Conservation (phyloP, 2,329 filamentous ascomycete species). For the Didymella glomerata region DNA sequence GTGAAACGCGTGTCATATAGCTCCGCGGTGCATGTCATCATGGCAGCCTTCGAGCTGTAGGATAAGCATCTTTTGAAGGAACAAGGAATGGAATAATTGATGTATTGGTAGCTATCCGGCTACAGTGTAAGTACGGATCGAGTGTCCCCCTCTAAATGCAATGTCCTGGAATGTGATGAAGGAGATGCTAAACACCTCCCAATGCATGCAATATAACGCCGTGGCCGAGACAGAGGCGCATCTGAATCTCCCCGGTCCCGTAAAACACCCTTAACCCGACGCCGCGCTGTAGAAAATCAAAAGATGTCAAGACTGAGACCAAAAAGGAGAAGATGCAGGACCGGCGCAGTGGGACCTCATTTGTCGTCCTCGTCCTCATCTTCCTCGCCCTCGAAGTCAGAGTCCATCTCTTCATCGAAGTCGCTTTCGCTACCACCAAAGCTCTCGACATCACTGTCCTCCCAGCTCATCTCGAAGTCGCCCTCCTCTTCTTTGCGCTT, state of each 20-base stretch:
- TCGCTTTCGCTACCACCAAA: constrained; percentile 74
- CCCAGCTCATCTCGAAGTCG: constrained; percentile 62
- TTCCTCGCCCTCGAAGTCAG: constrained; percentile 63
- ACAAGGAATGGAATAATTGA: not conserved
- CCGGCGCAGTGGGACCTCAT: constrained; percentile 9
- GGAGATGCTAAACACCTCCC: constrained; percentile 22
- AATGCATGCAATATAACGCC: constrained; percentile 31
- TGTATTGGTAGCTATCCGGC: not conserved
- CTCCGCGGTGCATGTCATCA: not conserved
- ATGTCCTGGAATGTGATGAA: not conserved
- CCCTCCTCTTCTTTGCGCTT: constrained; percentile 69
- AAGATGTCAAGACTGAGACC: constrained; percentile 9
- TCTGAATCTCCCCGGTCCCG: constrained; percentile 17
- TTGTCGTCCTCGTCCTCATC: constrained; percentile 42
- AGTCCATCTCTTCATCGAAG: constrained; percentile 62
- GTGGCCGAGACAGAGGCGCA: constrained; percentile 3
- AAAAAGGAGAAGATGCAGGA: not conserved
- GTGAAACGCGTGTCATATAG: not conserved
- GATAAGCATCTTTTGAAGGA: no score
- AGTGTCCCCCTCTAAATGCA: constrained; percentile 9
- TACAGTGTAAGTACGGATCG: not conserved
- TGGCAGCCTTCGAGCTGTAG: not conserved
- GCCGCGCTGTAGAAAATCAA: constrained; percentile 34
- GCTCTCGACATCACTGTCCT: constrained; percentile 65
- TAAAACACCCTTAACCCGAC: constrained; percentile 27